Conservation (phyloP, 345 rosid genomes). For the Citrus trifoliata region DNA sequence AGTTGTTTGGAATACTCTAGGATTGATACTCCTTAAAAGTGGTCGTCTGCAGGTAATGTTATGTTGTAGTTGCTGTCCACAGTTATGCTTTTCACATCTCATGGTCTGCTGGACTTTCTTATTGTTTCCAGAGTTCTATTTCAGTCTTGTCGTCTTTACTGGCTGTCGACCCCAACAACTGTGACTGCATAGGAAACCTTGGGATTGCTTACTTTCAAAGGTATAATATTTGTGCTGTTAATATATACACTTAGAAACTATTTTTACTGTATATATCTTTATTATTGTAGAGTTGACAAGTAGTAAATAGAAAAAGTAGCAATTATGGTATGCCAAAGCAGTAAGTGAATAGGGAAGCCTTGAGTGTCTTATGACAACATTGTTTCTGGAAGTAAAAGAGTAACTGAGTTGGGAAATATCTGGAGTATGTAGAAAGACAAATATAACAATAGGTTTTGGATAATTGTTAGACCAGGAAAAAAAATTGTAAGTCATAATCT, state of each 20-base stretch:
- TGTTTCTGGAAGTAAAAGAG: not conserved
- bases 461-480: not conserved
- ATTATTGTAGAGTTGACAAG: not conserved
- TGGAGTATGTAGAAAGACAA: not conserved
- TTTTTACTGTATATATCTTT: not conserved
- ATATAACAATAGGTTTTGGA: not conserved
- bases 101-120: constrained; percentile 13
- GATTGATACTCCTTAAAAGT: constrained; percentile 80
- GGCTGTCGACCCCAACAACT: constrained; percentile 61
- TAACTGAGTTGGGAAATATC: not conserved
- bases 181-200: constrained; percentile 88
- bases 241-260: not conserved
- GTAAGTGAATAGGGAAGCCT: not conserved
- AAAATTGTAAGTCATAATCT: too few species aligned
- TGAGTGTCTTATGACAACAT: not conserved
- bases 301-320: not conserved
- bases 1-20: constrained; percentile 82
- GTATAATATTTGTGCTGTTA: constrained; percentile 25
- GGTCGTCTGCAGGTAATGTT: constrained; percentile 72
- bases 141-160: constrained; percentile 69
- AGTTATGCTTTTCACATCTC: constrained; percentile 13
- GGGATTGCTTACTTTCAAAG: constrained; percentile 89
- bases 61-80: constrained; percentile 7
- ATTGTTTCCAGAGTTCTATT: constrained; percentile 62
- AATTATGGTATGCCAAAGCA: not conserved